Evolutionary conservation across 441 rosid species (phyloP), one percentile per base, ranked within the genome.

Genomic region (Mallotus japonicus): DNA sequence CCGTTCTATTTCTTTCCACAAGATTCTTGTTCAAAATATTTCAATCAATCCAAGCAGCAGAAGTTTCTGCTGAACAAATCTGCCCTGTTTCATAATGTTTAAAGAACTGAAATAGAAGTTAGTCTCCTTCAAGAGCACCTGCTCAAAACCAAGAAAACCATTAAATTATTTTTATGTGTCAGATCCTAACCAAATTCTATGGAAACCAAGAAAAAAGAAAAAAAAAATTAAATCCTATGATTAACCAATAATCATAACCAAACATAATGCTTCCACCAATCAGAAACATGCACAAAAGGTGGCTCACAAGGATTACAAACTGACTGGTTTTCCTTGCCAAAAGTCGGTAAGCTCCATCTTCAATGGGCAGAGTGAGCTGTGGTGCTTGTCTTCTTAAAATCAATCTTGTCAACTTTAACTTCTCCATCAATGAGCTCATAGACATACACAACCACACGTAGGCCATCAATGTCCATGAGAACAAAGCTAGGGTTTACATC

Each of bases 351-450:
- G 32, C 53, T 13, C 17, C 28, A 62, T 9, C 8, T 42, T 82
- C 78, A 87, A 70, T 84, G 85, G 44, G 86, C 79, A 44, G 86
- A 78, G 65, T 64, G 85, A 71, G 88, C 64, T 1, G 90, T 69
- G 46, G 90, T 76, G 6, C 75, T 63, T 8, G 93, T 85, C 82
- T 92, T 92, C 90, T 94, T 94, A 76, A 94, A 94, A 77, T 92
- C 99, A 12, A 94, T 94, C 82, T 94, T 94, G 86, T 94, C 99
- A 0, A 94, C 99, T 79, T 92, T 94, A 50, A 94, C 97, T 79
- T 94, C 97, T n/a, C 99, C 97, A 62, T 94, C 99, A 1, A 90
- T 84, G 67, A 94, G 97, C 76, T 94, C 99, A 55, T 94, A 92
- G 49, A 92, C 99, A 76, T 94, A 94, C 47, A 94, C 95, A 73